Base-by-base conservation (phyloP, 768 basidiomycete species). In the Trametes coccinea region DNA sequence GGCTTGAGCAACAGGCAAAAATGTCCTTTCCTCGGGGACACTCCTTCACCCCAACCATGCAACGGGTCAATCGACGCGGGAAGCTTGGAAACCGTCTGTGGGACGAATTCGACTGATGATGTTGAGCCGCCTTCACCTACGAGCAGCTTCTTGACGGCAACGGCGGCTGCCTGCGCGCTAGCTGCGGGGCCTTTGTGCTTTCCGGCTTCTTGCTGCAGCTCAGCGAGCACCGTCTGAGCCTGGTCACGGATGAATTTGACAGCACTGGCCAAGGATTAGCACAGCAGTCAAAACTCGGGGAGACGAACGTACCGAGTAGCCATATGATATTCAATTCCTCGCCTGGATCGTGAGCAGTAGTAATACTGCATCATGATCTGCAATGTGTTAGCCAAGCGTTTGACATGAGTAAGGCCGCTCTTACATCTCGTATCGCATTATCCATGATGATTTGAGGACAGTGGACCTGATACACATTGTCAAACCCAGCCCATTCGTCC, bases 381-480 rank as follows among this genome's bases (percentile, higher is more conserved):
- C 71, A 63, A 13, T 30, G 39, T n/a, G n/a, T 37, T n/a, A 62
- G 37, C 39, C 31, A 8, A 2, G 39, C 8, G n/a, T n/a, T 40
- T 11, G 43, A 45, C 11, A 34, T 30, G 47, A 17, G 4, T 22
- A 14, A 49, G 16, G 17, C 2, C 5, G 41, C 31, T 76, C 88
- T 68, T 67, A 95, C 92, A 73, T 95, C 89, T 63, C 94, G 86
- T 33, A 88, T 84, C 29, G 84, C 80, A 69, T 85, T 86, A 67
- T 87, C 88, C 77, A 94, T 79, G 67, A 86, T 87, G 48, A 96
- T 80, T 50, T 85, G 88, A 0, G 94, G 95, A 62, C 85, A 89
- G 73, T 97, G 94, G 14, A 94, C 82, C 69, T 96, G 92, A 70
- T 95, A 93, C 29, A 95, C 93, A 67, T 95, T 91, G 70, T 91